Percentiles rank a stretch among this genome's conserved stretches.
Conservation (phyloP, 1,284 basidiomycete species). For the Fomitopsis schrenkii region DNA sequence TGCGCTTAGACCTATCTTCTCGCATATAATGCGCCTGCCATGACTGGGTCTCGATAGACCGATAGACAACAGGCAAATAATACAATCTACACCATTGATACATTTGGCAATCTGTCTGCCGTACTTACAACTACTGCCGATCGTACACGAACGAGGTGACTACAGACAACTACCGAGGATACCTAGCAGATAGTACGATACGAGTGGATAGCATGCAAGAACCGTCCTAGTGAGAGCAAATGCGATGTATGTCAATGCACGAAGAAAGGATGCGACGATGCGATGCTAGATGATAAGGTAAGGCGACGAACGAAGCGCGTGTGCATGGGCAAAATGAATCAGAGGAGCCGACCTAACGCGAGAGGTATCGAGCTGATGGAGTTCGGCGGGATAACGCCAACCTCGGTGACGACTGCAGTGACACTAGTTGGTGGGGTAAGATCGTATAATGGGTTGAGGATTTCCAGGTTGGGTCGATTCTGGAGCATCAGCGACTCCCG, state of each 20-base stretch:
- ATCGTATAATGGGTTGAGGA: slow-evolving; percentile 86
- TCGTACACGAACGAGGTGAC: neutral
- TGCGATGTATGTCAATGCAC: slow-evolving; percentile 2
- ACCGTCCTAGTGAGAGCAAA: slow-evolving; percentile 1
- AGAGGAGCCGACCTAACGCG: slow-evolving; percentile 56
- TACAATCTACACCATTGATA: slow-evolving; percentile 2
- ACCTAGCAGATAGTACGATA: slow-evolving; percentile 5
- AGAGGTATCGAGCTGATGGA: slow-evolving; percentile 78
- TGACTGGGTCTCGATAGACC: neutral
- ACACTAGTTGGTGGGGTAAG: slow-evolving; percentile 86
- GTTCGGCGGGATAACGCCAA: slow-evolving; percentile 86
- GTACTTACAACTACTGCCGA: neutral
- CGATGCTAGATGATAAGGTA: slow-evolving; percentile 7
- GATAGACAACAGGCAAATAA: neutral
- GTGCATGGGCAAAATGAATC: slow-evolving; percentile 18
- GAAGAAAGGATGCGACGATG: slow-evolving; percentile 2
- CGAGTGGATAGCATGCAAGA: slow-evolving; percentile 9
- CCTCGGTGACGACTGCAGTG: slow-evolving; percentile 95
- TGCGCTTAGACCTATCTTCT: neutral
- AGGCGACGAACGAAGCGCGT: slow-evolving; percentile 5
- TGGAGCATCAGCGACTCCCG: slow-evolving; percentile 33
- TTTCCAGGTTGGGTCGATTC: slow-evolving; percentile 53
- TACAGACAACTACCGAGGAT: slow-evolving; percentile 4
- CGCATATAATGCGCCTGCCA: neutral
- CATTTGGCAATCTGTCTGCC: neutral